Conservation (phyloP, 1,284 basidiomycete species). For the Crucibulum cyathiforme region DNA sequence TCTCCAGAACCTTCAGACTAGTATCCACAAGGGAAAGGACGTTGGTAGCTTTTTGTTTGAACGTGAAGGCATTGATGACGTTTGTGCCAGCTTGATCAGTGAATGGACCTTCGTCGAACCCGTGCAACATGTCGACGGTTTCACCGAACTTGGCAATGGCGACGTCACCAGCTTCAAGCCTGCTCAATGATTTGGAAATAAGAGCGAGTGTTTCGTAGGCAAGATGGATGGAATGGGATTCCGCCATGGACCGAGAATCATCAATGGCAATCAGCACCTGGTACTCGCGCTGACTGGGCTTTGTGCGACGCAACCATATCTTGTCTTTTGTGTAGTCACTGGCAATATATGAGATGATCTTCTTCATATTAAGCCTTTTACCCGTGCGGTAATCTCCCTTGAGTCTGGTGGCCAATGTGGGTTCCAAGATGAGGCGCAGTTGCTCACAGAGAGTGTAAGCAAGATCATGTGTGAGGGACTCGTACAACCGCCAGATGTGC, state of each 20-base stretch:
- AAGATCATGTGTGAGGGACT: constrained; percentile 88
- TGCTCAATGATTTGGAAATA: constrained; percentile 89
- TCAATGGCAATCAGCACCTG: constrained; percentile 96
- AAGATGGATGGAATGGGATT: constrained; percentile 90
- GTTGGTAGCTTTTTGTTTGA: constrained; percentile 92
- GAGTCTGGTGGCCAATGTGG: constrained; percentile 92
- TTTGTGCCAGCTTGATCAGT: constrained; percentile 81
- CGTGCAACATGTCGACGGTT: constrained; percentile 86
- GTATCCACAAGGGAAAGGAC: constrained; percentile 87
- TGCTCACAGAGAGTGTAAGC: constrained; percentile 95
- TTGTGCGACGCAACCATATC: constrained; percentile 96
- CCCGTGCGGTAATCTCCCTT: constrained; percentile 98
- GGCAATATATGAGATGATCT: constrained; percentile 98
- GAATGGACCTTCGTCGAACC: constrained; percentile 81
- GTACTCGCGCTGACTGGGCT: constrained; percentile 94
- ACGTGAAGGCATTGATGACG: constrained; percentile 86
- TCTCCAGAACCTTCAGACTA: constrained; percentile 79
- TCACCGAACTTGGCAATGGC: constrained; percentile 93
- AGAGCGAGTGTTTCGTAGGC: constrained; percentile 95
- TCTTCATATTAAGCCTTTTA: constrained; percentile 99
- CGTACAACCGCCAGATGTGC: constrained; percentile 90
- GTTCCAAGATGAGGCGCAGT: constrained; percentile 94
- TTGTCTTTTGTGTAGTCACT: constrained; percentile 99
- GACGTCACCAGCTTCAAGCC: constrained; percentile 94
- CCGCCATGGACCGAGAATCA: constrained; percentile 97